Conservation (phyloP, 768 basidiomycete genomes). For the Paxillus rubicundulus region DNA sequence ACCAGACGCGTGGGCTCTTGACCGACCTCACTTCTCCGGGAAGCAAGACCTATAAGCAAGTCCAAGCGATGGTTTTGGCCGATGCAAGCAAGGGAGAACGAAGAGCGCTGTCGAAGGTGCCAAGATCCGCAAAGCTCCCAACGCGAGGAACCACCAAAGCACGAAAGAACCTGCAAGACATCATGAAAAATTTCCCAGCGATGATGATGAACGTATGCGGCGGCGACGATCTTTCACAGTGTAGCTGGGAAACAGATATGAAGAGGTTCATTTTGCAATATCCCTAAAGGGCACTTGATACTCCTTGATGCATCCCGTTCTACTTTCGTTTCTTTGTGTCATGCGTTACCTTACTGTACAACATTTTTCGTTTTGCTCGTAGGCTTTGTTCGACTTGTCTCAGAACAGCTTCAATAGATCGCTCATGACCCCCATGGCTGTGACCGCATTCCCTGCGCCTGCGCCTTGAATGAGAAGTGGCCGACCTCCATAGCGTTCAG, state of each 20-base stretch:
- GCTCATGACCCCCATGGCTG: constrained; percentile 95
- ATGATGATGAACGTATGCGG: constrained; percentile 46
- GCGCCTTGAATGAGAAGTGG: constrained; percentile 95
- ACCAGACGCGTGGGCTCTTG: constrained; percentile 38
- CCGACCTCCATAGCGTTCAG: constrained; percentile 81
- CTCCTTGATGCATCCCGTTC: neutral
- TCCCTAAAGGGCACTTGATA: constrained; percentile 42
- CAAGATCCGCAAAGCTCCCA: constrained; percentile 12
- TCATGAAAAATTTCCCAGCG: constrained; percentile 33
- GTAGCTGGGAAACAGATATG: constrained; percentile 62
- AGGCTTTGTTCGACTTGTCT: constrained; percentile 11
- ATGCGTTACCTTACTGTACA: constrained; percentile 6
- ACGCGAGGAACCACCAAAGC: constrained; percentile 19
- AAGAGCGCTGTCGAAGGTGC: constrained; percentile 8
- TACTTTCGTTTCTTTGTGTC: constrained; percentile 3
- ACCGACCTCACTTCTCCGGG: constrained; percentile 34
- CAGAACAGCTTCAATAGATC: constrained; percentile 66
- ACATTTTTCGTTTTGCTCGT: constrained; percentile 19
- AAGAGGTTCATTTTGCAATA: constrained; percentile 60
- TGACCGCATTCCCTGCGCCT: constrained; percentile 96
- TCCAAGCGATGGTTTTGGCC: constrained; percentile 41
- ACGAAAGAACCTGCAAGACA: constrained; percentile 25
- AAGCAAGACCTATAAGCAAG: constrained; percentile 40
- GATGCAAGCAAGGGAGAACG: constrained; percentile 26
- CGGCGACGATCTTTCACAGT: constrained; percentile 42